Evolutionary conservation across 257 asterid species (phyloP).

Genomic region (Capsicum chinense): DNA sequence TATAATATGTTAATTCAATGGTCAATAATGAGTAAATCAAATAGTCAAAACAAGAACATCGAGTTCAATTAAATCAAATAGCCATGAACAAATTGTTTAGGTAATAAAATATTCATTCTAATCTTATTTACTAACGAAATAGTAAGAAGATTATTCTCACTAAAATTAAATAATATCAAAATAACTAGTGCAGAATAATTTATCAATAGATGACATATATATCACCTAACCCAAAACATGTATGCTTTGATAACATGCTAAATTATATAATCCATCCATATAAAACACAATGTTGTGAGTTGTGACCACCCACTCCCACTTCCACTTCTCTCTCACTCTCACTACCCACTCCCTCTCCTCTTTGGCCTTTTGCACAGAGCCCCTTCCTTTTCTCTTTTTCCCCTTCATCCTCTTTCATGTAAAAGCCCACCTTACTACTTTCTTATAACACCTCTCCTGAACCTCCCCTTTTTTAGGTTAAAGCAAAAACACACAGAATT

Average conservation of each 20-base stretch:
- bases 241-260: neutral
- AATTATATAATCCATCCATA: neutral
- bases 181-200: neutral
- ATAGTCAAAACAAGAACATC: too few species aligned
- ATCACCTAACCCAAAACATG: neutral
- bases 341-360: neutral
- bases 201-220: neutral
- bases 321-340: conserved; percentile 15
- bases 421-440: neutral
- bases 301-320: conserved; percentile 8
- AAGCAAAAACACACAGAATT: neutral
- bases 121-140: too few species aligned
- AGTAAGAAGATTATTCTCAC: too few species aligned
- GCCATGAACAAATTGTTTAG: too few species aligned
- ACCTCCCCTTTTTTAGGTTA: neutral
- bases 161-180: neutral
- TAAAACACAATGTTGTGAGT: conserved; percentile 10
- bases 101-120: too few species aligned
- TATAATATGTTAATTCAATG: too few species aligned
- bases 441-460: conserved; percentile 20
- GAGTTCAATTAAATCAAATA: too few species aligned
- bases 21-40: too few species aligned
- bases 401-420: conserved; percentile 27
- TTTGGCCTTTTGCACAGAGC: neutral
- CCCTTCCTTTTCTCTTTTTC: neutral